Conservation (phyloP, 1,139 yeast genomes). For the Kodamaea derodonti region DNA sequence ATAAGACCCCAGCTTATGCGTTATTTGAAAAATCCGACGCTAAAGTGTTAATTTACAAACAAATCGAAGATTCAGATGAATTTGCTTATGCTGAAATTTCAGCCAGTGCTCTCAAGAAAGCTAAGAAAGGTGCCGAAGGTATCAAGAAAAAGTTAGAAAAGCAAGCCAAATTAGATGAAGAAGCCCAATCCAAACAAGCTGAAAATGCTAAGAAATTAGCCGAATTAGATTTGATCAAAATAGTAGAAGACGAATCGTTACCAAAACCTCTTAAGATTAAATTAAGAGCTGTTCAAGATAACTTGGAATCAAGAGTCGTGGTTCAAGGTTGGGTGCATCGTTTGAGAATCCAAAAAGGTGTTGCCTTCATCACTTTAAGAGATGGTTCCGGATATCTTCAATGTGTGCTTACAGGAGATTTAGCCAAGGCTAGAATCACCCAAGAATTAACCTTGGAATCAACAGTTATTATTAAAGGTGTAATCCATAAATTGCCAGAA, state of each 20-base stretch:
- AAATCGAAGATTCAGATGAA: constrained; percentile 52
- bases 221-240: constrained; percentile 67
- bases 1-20: constrained; percentile 82
- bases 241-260: constrained; percentile 67
- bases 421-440: constrained; percentile 88
- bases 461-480: constrained; percentile 76
- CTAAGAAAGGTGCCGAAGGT: constrained; percentile 93
- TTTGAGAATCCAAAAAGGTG: constrained; percentile 86
- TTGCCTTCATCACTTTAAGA: constrained; percentile 85
- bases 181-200: constrained; percentile 57
- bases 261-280: constrained; percentile 70
- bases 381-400: constrained; percentile 94
- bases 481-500: constrained; percentile 79
- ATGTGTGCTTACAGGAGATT: constrained; percentile 82
- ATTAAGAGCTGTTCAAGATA: constrained; percentile 50
- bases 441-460: constrained; percentile 84
- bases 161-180: constrained; percentile 62
- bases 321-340: constrained; percentile 97
- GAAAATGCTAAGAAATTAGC: constrained; percentile 71
- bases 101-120: constrained; percentile 93
- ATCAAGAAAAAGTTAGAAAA: constrained; percentile 86
- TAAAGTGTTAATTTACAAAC: constrained; percentile 61
- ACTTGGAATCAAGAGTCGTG: constrained; percentile 61
- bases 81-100: constrained; percentile 70
- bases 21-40: constrained; percentile 57